Percentiles rank a stretch among this genome's conserved stretches.
These are phyloP conservation scores for Perkinsus olseni DNA, from an alignment of 169 alveolate species.

Conservation along the genomic window DNA sequence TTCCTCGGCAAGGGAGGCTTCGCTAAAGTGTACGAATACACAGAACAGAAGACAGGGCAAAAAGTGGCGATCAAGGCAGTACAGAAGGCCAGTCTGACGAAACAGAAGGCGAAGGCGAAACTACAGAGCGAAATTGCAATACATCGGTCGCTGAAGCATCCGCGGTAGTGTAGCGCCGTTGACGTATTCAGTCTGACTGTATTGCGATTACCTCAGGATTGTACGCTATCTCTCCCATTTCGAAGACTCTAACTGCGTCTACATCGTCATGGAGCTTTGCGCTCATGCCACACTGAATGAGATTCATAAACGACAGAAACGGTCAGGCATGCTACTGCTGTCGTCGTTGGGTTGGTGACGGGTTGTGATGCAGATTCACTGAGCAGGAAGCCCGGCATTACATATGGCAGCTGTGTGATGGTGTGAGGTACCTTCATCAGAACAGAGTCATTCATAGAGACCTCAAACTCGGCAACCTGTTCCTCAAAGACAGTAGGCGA, in stretches of 20 bases:
- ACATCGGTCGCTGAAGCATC: conserved; percentile 56
- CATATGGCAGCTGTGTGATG: conserved; percentile 51
- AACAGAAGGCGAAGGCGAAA: conserved; percentile 61
- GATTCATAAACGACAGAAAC: conserved; percentile 54
- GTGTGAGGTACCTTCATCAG: conserved; percentile 61
- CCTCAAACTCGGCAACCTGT: conserved; percentile 68
- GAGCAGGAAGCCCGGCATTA: conserved; percentile 53
- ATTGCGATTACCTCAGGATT: conserved; percentile 26
- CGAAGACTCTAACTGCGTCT: conserved; percentile 70
- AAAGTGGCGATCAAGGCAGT: conserved; percentile 60
- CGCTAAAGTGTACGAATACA: conserved; percentile 55
- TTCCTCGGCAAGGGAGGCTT: conserved; percentile 73
- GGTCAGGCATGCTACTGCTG: conserved; percentile 14
- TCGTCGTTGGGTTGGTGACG: too few species aligned
- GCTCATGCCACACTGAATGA: conserved; percentile 64
- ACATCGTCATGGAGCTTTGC: conserved; percentile 69
- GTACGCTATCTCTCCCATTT: conserved; percentile 68
- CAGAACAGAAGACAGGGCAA: conserved; percentile 41
- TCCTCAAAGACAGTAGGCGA: conserved; percentile 64
- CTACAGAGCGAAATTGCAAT: conserved; percentile 56
- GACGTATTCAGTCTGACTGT: background rate
- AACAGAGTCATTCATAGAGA: conserved; percentile 70
- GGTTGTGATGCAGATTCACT: conserved; percentile 24
- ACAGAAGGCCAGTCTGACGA: conserved; percentile 51
- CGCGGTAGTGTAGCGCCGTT: background rate